Conservation (phyloP, 768 basidiomycete species). For the Tylopilus rubrobrunneus region DNA sequence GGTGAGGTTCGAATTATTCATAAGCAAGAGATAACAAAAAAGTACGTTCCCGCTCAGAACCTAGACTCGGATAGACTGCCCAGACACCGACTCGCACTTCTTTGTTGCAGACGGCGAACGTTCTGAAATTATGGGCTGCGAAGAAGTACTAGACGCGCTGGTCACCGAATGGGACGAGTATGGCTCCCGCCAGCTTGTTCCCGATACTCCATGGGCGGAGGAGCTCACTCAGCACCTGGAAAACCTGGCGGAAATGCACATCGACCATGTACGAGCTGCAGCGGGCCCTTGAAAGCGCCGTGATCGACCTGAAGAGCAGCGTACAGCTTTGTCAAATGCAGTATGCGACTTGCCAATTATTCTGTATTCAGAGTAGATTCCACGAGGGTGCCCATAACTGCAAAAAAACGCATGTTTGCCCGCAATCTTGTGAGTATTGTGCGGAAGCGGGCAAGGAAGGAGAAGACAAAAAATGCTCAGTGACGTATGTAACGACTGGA, state of each 20-base stretch:
- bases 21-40: not conserved
- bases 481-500: slow-evolving; percentile 38
- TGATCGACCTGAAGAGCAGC: slow-evolving; percentile 45
- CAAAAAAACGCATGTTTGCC: slow-evolving; percentile 45
- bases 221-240: slow-evolving; percentile 39
- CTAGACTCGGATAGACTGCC: slow-evolving; percentile 44
- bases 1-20: slow-evolving; percentile 27
- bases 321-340: slow-evolving; percentile 49
- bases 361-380: slow-evolving; percentile 43
- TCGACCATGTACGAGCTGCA: slow-evolving; percentile 45
- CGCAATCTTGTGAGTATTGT: slow-evolving; percentile 40
- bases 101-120: slow-evolving; percentile 24
- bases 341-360: slow-evolving; percentile 46
- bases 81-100: slow-evolving; percentile 37
- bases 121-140: slow-evolving; percentile 11
- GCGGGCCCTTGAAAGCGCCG: slow-evolving; percentile 38
- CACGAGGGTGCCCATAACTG: slow-evolving; percentile 51
- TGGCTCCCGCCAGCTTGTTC: slow-evolving; percentile 29
- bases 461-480: slow-evolving; percentile 36
- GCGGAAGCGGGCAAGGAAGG: slow-evolving; percentile 32
- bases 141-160: slow-evolving; percentile 13
- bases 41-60: slow-evolving; percentile 36
- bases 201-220: slow-evolving; percentile 42
- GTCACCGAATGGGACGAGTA: slow-evolving; percentile 30
- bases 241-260: slow-evolving; percentile 40